Evolutionary conservation across 2,329 filamentous ascomycete species (phyloP).

Genomic region (Nemania sp.): DNA sequence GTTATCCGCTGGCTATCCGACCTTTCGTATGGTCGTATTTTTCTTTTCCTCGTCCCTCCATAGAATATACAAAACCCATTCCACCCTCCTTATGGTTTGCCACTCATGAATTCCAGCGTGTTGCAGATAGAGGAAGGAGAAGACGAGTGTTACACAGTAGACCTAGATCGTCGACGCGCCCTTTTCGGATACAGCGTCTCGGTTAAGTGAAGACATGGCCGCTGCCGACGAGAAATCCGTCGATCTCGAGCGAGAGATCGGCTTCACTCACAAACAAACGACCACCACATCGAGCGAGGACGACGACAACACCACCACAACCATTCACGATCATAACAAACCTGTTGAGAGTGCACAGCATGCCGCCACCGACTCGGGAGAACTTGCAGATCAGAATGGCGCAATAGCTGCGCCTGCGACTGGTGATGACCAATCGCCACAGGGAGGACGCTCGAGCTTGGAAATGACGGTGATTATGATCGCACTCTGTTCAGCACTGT

Average conservation of each 20-base stretch:
- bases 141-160: no score
- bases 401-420: background rate
- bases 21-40: background rate
- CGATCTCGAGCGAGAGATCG: conserved; percentile 22
- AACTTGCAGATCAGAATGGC: conserved; percentile 10
- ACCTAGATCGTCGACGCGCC: background rate
- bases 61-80: conserved; percentile 12
- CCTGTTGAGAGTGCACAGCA: background rate
- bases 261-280: conserved; percentile 5
- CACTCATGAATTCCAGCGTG: no score
- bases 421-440: background rate
- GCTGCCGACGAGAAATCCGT: conserved; percentile 18
- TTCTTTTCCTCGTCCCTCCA: background rate
- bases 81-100: conserved; percentile 3
- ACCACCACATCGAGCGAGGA: conserved; percentile 19
- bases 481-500: conserved; percentile 45
- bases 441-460: conserved; percentile 32
- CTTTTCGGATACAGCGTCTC: background rate
- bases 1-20: no score
- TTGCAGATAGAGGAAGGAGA: no score
- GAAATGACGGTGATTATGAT: conserved; percentile 39
- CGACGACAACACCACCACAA: conserved; percentile 7
- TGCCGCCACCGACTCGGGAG: background rate
- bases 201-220: conserved; percentile 13
- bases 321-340: background rate